Evolutionary conservation across 2,329 filamentous ascomycete genomes (phyloP).

Genomic region (Ophiosphaerella korrae): DNA sequence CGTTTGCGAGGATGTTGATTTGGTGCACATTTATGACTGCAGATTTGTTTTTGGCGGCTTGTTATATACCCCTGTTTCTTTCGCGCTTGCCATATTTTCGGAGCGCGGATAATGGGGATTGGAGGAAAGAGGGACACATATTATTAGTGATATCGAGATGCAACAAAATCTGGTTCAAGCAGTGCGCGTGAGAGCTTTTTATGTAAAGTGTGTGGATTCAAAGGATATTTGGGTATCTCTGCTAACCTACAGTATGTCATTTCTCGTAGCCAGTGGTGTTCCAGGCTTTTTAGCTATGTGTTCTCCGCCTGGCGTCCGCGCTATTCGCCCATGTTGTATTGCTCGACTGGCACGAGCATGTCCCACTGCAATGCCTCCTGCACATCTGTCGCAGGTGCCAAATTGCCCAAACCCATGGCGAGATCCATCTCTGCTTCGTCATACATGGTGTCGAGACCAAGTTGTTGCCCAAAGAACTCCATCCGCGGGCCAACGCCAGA

Average conservation of each 20-base stretch:
- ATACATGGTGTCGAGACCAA: slow-evolving; percentile 20
- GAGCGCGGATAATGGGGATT: no score
- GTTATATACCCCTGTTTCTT: no score
- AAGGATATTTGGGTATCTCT: no score
- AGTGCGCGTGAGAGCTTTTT: no score
- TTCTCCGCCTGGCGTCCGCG: not conserved
- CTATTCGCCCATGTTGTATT: slow-evolving; percentile 25
- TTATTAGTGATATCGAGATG: no score
- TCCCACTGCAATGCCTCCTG: slow-evolving; percentile 28
- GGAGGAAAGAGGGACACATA: no score
- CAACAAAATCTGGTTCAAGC: no score
- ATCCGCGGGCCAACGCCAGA: slow-evolving; percentile 11
- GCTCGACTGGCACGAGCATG: slow-evolving; percentile 32
- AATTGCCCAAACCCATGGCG: slow-evolving; percentile 24
- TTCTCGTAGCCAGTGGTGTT: not conserved
- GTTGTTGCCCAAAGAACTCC: slow-evolving; percentile 11
- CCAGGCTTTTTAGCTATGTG: not conserved
- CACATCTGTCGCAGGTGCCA: slow-evolving; percentile 26
- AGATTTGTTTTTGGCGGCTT: no score
- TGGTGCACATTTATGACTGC: no score
- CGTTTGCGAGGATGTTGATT: no score
- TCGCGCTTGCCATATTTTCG: no score
- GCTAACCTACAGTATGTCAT: slow-evolving; percentile 1
- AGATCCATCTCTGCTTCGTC: slow-evolving; percentile 33
- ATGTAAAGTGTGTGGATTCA: no score